Conservation (phyloP, 495 filamentous ascomycete genomes). For the Talaromyces stipitatus region DNA sequence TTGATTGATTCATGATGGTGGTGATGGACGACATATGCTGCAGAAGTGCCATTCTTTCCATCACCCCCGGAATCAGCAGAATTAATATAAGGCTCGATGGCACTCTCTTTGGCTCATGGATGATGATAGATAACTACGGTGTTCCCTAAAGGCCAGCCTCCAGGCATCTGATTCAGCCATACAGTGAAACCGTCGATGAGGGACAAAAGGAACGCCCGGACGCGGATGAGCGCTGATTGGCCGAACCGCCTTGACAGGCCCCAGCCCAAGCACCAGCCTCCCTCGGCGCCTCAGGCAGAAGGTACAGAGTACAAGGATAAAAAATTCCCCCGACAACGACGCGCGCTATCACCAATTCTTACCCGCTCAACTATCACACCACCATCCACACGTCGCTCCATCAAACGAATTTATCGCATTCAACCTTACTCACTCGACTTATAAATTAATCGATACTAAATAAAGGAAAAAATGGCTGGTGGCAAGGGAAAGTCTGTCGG, state of each 20-base stretch:
- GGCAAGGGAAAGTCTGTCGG: slow-evolving; percentile 93
- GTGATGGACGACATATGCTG: background rate
- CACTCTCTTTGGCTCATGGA: background rate
- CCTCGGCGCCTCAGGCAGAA: background rate
- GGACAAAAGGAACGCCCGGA: background rate
- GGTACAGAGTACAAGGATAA: background rate
- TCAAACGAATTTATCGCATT: background rate
- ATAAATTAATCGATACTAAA: background rate
- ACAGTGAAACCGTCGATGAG: background rate
- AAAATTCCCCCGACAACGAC: slow-evolving; percentile 22
- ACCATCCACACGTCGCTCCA: slow-evolving; percentile 25
- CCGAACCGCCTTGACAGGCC: background rate
- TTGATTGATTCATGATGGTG: background rate
- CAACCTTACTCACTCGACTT: background rate
- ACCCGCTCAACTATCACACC: slow-evolving; percentile 1
- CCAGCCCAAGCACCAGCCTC: background rate
- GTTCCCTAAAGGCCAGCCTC: background rate
- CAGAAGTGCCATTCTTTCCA: too few relatives aligned
- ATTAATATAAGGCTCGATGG: background rate
- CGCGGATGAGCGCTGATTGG: background rate
- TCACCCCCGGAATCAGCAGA: background rate
- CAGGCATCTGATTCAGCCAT: background rate
- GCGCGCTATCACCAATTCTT: slow-evolving; percentile 20
- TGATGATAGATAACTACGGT: too few relatives aligned
- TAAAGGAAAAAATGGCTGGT: slow-evolving; percentile 54